Evolutionary conservation across 23 red algal species (phyloP), one percentile per base, ranked within the genome.

Genomic region (Cyanidiococcus yangmingshanensis): DNA sequence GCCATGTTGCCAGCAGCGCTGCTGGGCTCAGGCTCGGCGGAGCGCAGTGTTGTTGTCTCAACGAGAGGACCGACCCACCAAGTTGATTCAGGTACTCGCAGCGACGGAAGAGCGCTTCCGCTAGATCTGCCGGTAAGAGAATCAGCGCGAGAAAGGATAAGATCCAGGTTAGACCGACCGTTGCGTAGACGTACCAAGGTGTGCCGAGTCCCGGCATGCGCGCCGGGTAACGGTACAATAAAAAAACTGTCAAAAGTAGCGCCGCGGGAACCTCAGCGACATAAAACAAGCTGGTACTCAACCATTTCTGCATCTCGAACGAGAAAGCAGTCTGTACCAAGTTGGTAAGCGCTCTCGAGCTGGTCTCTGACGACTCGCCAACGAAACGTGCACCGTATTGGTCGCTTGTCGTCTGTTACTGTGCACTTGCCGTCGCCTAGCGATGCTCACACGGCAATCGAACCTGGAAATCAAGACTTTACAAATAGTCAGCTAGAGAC

Each of bases 111-210:
- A 81, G 78, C 54, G 78, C 40, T 81, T 81, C 38, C 38, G 78
- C 78, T 2, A 81, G 59, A 59, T 81, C 78, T 35, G 68, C 59
- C 36, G 78, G 78, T 32, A 81, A 67, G 45, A 81, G 68, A 1
- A 68, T 38, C n/a, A 81, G 40, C 1, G 59, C 41, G 2, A 57
- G 1, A 1, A 81, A 58, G 37, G 58, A 40, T 3, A 81, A 1
- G 32, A 81, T 63, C 78, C 78, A 81, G 1, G 78, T 54, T 31
- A 57, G 1, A 29, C 78, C 78, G 1, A 81, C 78, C 36, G 68
- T 41, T 21, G 59, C 24, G 68, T 81, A 68, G 15, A 57, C 78
- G 68, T 81, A 81, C 78, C 78, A 81, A 37, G 40, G 3, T 41
- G 57, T 81, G 27, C 63, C n/a, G 32, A 25, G 32, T 12, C 58